A percentile compares a stretch with the other conserved stretches of the same genome.
phyloP scores from a whole-genome alignment of 1,284 basidiomycete species.

The Microstroma glucosiphilum region DNA sequence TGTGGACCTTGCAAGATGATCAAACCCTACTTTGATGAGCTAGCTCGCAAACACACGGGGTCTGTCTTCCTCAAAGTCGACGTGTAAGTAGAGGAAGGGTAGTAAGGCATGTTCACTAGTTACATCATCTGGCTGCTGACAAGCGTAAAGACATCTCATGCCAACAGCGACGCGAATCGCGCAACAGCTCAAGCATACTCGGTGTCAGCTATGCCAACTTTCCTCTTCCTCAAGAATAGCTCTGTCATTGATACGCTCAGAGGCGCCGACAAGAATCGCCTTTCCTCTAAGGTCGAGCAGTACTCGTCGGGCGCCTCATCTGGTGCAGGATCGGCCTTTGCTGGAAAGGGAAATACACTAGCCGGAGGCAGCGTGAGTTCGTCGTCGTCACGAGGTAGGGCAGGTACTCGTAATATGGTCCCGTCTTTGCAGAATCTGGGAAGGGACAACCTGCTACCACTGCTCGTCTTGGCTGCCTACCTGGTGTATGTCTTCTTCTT shows the following conservation, averaged over 20 bases:
- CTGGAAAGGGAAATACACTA: slow-evolving; percentile 5
- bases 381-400: background rate
- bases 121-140: background rate
- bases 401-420: background rate
- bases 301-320: slow-evolving; percentile 5
- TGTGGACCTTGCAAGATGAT: slow-evolving; percentile 19
- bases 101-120: background rate
- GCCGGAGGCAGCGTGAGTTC: background rate
- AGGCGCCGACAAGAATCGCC: slow-evolving; percentile 15
- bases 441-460: background rate
- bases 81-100: slow-evolving; percentile 5
- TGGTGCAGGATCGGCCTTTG: background rate
- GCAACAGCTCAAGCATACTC: slow-evolving; percentile 13
- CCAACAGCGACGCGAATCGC: slow-evolving; percentile 8
- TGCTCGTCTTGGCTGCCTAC: slow-evolving; percentile 3
- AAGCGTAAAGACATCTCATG: background rate
- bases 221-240: slow-evolving; percentile 19
- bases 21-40: slow-evolving; percentile 14
- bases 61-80: slow-evolving; percentile 21
- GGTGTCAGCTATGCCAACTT: slow-evolving; percentile 23
- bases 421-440: background rate
- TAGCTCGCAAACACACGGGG: slow-evolving; percentile 10
- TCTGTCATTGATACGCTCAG: slow-evolving; percentile 15
- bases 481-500: slow-evolving; percentile 1
- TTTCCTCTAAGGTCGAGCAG: slow-evolving; percentile 13